Conservation (phyloP, 257 asterid species). For the Handroanthus guayacan region DNA sequence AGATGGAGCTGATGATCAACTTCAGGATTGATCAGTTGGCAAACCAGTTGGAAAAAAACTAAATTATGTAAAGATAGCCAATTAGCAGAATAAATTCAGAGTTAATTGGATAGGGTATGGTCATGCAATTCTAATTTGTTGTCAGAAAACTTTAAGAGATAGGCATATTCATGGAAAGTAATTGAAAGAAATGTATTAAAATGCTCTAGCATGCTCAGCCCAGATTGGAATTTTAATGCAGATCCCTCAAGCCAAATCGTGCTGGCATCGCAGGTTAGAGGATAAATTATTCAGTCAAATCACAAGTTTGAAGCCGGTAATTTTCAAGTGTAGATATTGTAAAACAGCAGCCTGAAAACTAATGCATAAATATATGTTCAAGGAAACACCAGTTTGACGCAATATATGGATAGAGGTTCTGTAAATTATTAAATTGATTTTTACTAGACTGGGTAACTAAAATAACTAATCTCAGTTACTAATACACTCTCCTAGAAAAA, state of each 20-base stretch:
- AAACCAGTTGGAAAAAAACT: too few species aligned
- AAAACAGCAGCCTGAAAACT: not conserved
- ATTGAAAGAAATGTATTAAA: too few species aligned
- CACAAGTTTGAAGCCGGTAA: not conserved
- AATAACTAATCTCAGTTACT: too few species aligned
- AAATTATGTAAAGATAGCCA: too few species aligned
- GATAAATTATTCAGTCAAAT: not conserved
- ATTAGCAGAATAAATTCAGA: too few species aligned
- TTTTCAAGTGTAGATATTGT: not conserved
- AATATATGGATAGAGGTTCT: not conserved
- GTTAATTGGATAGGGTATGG: too few species aligned
- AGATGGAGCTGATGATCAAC: too few species aligned
- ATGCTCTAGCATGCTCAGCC: not conserved
- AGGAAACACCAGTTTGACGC: slow-evolving; percentile 2
- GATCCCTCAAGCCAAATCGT: not conserved
- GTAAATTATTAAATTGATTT: not conserved
- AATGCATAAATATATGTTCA: not conserved
- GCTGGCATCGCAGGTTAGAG: not conserved
- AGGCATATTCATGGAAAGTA: too few species aligned
- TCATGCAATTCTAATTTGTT: too few species aligned
- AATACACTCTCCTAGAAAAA: not conserved
- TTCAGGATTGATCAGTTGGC: too few species aligned
- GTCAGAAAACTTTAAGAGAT: too few species aligned
- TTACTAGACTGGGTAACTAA: not conserved
- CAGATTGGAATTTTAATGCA: not conserved